A percentile compares a stretch with the other conserved stretches of the same genome.
These are phyloP conservation scores for Chenopodium album DNA, from an alignment of 148 eudicot genomes.

Conservation along the genomic window DNA sequence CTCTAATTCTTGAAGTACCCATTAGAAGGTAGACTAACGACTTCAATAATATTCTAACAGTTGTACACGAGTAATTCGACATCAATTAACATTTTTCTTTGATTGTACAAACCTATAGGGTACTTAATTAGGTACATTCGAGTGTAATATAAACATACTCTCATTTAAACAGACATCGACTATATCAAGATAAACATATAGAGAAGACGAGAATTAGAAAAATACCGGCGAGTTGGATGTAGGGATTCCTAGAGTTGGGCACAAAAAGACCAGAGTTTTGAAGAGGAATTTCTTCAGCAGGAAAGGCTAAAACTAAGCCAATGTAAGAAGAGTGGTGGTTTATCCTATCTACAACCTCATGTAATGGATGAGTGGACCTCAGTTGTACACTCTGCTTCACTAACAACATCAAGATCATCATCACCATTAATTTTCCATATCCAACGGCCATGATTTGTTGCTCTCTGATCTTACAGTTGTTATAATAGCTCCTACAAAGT, in stretches of 20 bases:
- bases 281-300: slow-evolving; percentile 45
- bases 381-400: slow-evolving; percentile 35
- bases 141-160: too few relatives aligned
- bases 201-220: not conserved
- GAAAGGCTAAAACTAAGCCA: slow-evolving; percentile 49
- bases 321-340: slow-evolving; percentile 35
- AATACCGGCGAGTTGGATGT: slow-evolving; percentile 38
- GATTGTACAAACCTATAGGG: too few relatives aligned
- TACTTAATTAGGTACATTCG: not conserved
- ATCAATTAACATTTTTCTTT: too few relatives aligned
- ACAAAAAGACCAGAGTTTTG: slow-evolving; percentile 37
- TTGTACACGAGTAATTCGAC: too few relatives aligned
- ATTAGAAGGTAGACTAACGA: too few relatives aligned
- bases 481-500: not conserved
- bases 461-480: not conserved
- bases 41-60: too few relatives aligned
- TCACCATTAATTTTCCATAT: not conserved
- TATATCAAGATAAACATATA: not conserved
- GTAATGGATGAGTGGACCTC: slow-evolving; percentile 37
- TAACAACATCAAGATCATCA: not conserved
- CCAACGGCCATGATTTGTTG: slow-evolving; percentile 2
- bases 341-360: slow-evolving; percentile 30
- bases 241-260: slow-evolving; percentile 29
- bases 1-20: too few relatives aligned
- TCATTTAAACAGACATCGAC: not conserved